These are phyloP conservation scores for Cladosporium sp. DNA, from an alignment of 2,329 filamentous ascomycete species.

Conservation along the genomic window DNA sequence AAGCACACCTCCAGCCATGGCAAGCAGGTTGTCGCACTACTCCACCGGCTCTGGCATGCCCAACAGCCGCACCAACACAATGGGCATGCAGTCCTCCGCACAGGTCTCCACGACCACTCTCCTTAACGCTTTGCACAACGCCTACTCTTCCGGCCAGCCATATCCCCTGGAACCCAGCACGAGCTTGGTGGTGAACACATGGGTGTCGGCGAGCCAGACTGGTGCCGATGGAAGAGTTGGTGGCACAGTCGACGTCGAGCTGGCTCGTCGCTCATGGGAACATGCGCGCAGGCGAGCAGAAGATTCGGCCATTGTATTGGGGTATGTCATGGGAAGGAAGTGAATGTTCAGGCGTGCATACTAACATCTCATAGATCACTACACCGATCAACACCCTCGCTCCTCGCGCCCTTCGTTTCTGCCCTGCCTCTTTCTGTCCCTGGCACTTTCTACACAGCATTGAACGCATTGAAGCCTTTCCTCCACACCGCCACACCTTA, in stretches of 20 bases:
- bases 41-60: slow-evolving; percentile 56
- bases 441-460: slow-evolving; percentile 67
- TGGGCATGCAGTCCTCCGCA: slow-evolving; percentile 56
- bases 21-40: slow-evolving; percentile 59
- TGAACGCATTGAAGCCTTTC: slow-evolving; percentile 81
- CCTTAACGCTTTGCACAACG: slow-evolving; percentile 85
- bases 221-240: slow-evolving; percentile 66
- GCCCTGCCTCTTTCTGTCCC: slow-evolving; percentile 78
- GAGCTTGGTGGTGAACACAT: slow-evolving; percentile 91
- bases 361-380: slow-evolving; percentile 60
- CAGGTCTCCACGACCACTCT: slow-evolving; percentile 91
- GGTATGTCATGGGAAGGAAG: slow-evolving; percentile 52
- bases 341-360: background rate
- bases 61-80: slow-evolving; percentile 49
- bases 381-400: slow-evolving; percentile 80
- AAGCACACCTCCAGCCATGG: slow-evolving; percentile 43
- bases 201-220: slow-evolving; percentile 74
- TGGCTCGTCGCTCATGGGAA: slow-evolving; percentile 87
- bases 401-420: slow-evolving; percentile 75
- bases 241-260: slow-evolving; percentile 72
- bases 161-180: slow-evolving; percentile 85
- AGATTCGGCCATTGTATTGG: slow-evolving; percentile 86
- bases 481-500: slow-evolving; percentile 80
- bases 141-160: slow-evolving; percentile 76
- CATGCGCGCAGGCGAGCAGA: slow-evolving; percentile 91